Evolutionary conservation across 2,329 filamentous ascomycete genomes (phyloP), one percentile per base, ranked within the genome.

Genomic region (Lecanosticta acicola): DNA sequence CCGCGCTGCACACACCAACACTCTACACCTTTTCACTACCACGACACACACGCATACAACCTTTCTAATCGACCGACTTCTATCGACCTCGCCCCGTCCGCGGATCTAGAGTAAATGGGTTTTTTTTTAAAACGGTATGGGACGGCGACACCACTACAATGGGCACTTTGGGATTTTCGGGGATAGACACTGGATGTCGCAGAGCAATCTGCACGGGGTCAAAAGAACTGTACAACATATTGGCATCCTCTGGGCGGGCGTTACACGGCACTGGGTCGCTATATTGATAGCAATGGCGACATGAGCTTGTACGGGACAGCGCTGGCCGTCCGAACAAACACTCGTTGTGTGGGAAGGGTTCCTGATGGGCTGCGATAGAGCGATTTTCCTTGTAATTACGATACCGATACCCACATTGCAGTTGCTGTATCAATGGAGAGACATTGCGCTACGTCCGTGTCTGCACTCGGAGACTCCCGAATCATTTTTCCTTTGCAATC

Each of bases 201-300:
- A 39, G 49, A 52, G 52, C 52, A 53, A 54, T 54, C 51, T 45
- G 51, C 48, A 39, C 48, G 43, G 41, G 42, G 42, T 39, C 29
- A 47, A 54, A 49, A 49, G 37, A 45, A 43, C 35, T 53, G 45
- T 48, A 50, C 32, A 41, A 26, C 44, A 50, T 46, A 43, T 41
- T 33, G 44, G 43, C 48, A 48, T 14, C 18, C 37, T 46, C 34
- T 39, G 41, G 41, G 36, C 41, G n/a, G 51, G 51, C 43, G 48
- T 53, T 53, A 45, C 16, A 43, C 19, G 37, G 37, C 37, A 24
- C n/a, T 29, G 37, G 14, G 14, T 24, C 18, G 7, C 24, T 11
- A 11, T 11, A 29, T 11, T 5, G 24, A 29, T 5, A 29, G 11
- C 24, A 29, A 29, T 11, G 24, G 24, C 24, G 24, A 29, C 24